These are phyloP conservation scores for Mycena chlorophos DNA, from an alignment of 768 basidiomycete species.

Conservation along the genomic window DNA sequence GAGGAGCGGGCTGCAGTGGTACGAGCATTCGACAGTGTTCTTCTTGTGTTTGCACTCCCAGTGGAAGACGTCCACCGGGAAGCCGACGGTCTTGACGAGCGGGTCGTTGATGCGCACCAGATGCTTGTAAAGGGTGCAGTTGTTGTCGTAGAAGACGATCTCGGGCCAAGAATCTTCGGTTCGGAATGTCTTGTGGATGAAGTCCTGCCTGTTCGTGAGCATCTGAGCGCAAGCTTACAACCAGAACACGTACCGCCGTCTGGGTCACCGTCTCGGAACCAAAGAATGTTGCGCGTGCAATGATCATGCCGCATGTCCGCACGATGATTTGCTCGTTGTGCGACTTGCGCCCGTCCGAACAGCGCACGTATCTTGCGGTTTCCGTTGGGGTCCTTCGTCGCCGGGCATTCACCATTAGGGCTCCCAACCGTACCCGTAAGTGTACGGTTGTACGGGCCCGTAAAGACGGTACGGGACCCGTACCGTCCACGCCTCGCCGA, in stretches of 20 bases:
- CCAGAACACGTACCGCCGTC: too few species aligned
- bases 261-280: slow-evolving; percentile 23
- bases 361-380: slow-evolving; percentile 11
- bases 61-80: slow-evolving; percentile 40
- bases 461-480: too few species aligned
- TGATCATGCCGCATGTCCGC: slow-evolving; percentile 25
- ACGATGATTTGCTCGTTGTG: slow-evolving; percentile 31
- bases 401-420: slow-evolving; percentile 2
- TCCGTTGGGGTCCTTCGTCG: slow-evolving; percentile 6
- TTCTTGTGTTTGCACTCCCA: slow-evolving; percentile 37
- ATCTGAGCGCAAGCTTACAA: too few species aligned
- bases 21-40: slow-evolving; percentile 13
- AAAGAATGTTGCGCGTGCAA: slow-evolving; percentile 23
- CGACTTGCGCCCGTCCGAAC: slow-evolving; percentile 22
- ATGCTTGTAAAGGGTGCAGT: slow-evolving; percentile 25
- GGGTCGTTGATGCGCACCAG: slow-evolving; percentile 15
- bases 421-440: too few species aligned
- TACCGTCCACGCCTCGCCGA: too few species aligned
- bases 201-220: too few species aligned
- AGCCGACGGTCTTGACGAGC: slow-evolving; percentile 22
- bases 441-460: too few species aligned
- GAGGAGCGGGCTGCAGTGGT: slow-evolving; percentile 11
- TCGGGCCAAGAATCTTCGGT: slow-evolving; percentile 19
- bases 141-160: slow-evolving; percentile 29
- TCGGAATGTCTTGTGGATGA: slow-evolving; percentile 10